Evolutionary conservation across 1,284 basidiomycete species (phyloP).

Genomic region (Apiotrichum veenhuisii): DNA sequence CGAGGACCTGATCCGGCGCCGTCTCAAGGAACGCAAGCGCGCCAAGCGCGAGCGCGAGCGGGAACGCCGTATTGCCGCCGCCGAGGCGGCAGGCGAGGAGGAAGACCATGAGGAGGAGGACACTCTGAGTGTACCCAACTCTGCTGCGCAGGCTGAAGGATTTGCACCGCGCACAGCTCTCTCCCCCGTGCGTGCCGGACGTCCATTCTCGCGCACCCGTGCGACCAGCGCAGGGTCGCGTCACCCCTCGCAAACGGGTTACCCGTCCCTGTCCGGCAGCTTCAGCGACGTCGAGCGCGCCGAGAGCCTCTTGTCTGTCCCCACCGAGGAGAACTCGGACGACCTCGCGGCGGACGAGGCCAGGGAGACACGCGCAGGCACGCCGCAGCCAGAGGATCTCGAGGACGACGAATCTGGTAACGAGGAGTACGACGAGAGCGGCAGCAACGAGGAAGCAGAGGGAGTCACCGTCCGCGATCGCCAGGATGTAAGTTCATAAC

Average conservation of each 20-base stretch:
- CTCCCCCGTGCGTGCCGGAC: conserved; percentile 4
- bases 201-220: conserved; percentile 2
- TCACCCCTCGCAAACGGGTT: conserved; percentile 21
- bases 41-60: conserved; percentile 40
- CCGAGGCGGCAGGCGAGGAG: conserved; percentile 20
- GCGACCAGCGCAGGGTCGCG: conserved; percentile 5
- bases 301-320: neutral
- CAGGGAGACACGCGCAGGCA: neutral
- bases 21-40: conserved; percentile 53
- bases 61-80: conserved; percentile 18
- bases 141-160: neutral
- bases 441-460: conserved; percentile 60
- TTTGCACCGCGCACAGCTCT: neutral
- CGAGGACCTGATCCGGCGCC: conserved; percentile 55
- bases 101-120: conserved; percentile 14
- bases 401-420: conserved; percentile 28
- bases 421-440: conserved; percentile 36
- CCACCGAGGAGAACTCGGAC: conserved; percentile 10
- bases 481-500: conserved; percentile 66
- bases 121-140: neutral
- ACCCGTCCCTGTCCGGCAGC: neutral
- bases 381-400: conserved; percentile 31
- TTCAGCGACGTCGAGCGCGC: conserved; percentile 26
- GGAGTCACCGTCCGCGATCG: conserved; percentile 89
- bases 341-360: conserved; percentile 22